A percentile compares a stretch with the other conserved stretches of the same genome.
Evolutionary conservation across 2,329 filamentous ascomycete species (phyloP).

Genomic region (Nothopassalora personata): DNA sequence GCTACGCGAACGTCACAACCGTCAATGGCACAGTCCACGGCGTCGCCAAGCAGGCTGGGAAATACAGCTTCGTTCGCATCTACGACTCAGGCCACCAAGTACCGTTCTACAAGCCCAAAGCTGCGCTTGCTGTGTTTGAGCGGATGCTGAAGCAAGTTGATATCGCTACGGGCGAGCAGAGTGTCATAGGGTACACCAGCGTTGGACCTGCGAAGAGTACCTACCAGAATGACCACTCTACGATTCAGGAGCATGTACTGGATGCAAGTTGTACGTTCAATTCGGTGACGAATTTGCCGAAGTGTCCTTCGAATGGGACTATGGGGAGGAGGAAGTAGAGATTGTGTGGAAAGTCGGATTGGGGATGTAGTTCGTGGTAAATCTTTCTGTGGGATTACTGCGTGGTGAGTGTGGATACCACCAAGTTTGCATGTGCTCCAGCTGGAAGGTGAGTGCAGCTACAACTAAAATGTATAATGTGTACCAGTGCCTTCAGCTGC

Average conservation of each 20-base stretch:
- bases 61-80: slow-evolving; percentile 48
- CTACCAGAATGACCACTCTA: slow-evolving; percentile 15
- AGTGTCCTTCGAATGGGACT: not conserved
- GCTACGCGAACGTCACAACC: slow-evolving; percentile 44
- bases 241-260: slow-evolving; percentile 7
- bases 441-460: too few relatives aligned
- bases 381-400: not conserved
- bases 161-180: slow-evolving; percentile 45
- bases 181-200: slow-evolving; percentile 24
- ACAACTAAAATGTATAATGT: too few relatives aligned
- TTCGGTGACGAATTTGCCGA: slow-evolving; percentile 2
- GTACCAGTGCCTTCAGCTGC: too few relatives aligned
- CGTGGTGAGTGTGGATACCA: too few relatives aligned
- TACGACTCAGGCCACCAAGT: slow-evolving; percentile 48
- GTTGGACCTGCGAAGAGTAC: slow-evolving; percentile 20
- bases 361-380: not conserved
- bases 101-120: slow-evolving; percentile 49
- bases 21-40: slow-evolving; percentile 47
- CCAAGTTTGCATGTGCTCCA: too few relatives aligned
- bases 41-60: slow-evolving; percentile 48
- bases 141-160: slow-evolving; percentile 46
- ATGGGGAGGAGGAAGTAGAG: not conserved
- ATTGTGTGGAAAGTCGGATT: not conserved
- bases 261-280: slow-evolving; percentile 9
- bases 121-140: slow-evolving; percentile 47